phyloP scores from a whole-genome alignment of 1,284 basidiomycete genomes.

The Ceratobasidium sp. region DNA sequence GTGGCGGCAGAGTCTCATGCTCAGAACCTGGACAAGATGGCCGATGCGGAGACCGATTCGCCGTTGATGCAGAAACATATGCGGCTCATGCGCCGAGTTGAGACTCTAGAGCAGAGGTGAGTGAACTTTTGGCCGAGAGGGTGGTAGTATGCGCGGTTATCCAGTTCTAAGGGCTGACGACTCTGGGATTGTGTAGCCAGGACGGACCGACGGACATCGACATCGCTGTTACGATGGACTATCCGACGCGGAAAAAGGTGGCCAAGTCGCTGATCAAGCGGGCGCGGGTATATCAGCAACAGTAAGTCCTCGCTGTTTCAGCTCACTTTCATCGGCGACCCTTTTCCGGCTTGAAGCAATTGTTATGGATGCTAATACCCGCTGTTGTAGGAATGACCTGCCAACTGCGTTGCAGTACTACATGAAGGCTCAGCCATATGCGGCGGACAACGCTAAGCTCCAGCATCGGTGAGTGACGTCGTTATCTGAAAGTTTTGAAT shows the following conservation, averaged over 20 bases:
- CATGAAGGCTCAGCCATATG: constrained; percentile 76
- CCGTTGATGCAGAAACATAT: constrained; percentile 66
- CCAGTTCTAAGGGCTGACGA: not conserved
- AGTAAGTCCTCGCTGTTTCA: constrained; percentile 58
- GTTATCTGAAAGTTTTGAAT: constrained; percentile 46
- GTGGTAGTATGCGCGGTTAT: constrained; percentile 5
- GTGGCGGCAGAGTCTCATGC: constrained; percentile 32
- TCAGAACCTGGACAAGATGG: constrained; percentile 13
- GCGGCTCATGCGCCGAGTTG: constrained; percentile 68
- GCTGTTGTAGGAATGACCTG: constrained; percentile 68
- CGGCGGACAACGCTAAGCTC: constrained; percentile 79
- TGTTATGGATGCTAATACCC: constrained; percentile 4
- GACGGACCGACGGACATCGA: constrained; percentile 66
- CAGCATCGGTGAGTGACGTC: constrained; percentile 81
- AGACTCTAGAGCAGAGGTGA: constrained; percentile 77
- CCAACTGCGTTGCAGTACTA: constrained; percentile 77
- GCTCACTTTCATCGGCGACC: not conserved
- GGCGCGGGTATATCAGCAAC: constrained; percentile 77
- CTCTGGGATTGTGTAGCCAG: constrained; percentile 40
- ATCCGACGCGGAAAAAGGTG: constrained; percentile 76
- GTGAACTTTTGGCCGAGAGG: constrained; percentile 54
- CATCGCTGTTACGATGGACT: constrained; percentile 69
- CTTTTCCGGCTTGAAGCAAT: not conserved
- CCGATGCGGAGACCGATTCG: constrained; percentile 38
- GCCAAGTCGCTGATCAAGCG: constrained; percentile 78